Percentiles rank a stretch among this genome's conserved stretches.
Evolutionary conservation across 129 eudicot genomes (phyloP).

Genomic region (Tanacetum coccineum): DNA sequence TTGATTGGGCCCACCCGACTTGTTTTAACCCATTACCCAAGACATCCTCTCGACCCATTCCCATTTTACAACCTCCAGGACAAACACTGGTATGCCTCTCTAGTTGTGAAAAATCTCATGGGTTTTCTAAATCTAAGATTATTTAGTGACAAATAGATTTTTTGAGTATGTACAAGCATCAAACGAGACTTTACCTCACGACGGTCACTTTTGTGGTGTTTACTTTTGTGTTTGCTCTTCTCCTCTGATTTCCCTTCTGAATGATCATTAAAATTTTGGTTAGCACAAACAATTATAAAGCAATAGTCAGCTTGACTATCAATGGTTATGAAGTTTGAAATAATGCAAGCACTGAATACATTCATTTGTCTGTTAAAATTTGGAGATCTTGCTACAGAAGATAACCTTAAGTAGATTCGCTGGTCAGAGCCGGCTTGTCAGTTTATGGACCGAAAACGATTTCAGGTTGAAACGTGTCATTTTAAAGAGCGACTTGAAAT

Average conservation of each 20-base stretch:
- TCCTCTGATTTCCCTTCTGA: slow-evolving; percentile 56
- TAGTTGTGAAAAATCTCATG: no score
- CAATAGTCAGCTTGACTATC: not conserved
- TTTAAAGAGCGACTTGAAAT: no score
- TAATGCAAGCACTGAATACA: not conserved
- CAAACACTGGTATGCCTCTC: no score
- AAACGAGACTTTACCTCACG: slow-evolving; percentile 38
- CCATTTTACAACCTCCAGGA: not conserved
- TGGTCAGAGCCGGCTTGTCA: no score
- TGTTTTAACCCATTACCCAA: not conserved
- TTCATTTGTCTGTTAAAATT: not conserved
- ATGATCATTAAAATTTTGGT: slow-evolving; percentile 16
- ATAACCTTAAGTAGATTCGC: not conserved
- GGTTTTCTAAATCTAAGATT: not conserved
- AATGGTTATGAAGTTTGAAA: not conserved
- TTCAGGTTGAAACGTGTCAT: no score
- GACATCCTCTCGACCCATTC: not conserved
- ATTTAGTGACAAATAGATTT: not conserved
- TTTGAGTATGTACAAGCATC: not conserved
- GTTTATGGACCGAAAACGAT: no score
- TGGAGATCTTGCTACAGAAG: not conserved
- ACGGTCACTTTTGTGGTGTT: slow-evolving; percentile 48
- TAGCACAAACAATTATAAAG: slow-evolving; percentile 12
- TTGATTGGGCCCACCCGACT: not conserved
- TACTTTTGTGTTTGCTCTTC: slow-evolving; percentile 62